Evolutionary conservation across 2,329 filamentous ascomycete genomes (phyloP), one percentile per base, ranked within the genome.

Genomic region (Fonsecaea nubica): DNA sequence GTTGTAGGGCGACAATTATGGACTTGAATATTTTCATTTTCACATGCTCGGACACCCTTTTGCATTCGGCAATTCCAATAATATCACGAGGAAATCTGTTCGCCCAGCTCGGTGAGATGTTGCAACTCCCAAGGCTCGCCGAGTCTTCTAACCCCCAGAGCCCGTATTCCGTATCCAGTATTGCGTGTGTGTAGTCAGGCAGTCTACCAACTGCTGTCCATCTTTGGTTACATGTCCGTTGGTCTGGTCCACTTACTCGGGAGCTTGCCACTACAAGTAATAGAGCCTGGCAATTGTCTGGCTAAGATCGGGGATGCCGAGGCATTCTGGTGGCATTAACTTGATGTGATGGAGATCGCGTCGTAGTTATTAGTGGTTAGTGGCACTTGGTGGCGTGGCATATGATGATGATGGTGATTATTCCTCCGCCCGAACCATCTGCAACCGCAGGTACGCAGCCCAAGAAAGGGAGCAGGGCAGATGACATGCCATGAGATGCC

Each of bases 11-110:
- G 12, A 12, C 5, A n/a, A 45, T 33, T 32, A 3, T 1, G 58
- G 38, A 10, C 40, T 55, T 8, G 15, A 8, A 15, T 9, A 63
- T 33, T 63, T 66, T 66, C 64, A 63, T 33, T 63, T 66, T 66
- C 64, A 66, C 64, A 66, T 66, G 64, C 60, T 63, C 50, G 6
- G 38, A 40, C 10, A 15, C 6, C 30, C 30, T 6, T 40, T 40
- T 6, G 10, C 12, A 40, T 45, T 45, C 40, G 40, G 40, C 40
- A 45, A 45, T 45, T 45, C 40, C n/a, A 45, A n/a, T 45, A 6
- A n/a, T 15, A 32, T 32, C 30, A 32, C 30, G 30, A 32, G 30
- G 30, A 32, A 32, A 32, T 32, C 40, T 18, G 40, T 9, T 45
- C n/a, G 40, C 40, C 40, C 5, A 18, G 2, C 38, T 42, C 38